Evolutionary conservation across 192 early-diverging fungal species (phyloP).

Genomic region (Umbelopsis sp.): DNA sequence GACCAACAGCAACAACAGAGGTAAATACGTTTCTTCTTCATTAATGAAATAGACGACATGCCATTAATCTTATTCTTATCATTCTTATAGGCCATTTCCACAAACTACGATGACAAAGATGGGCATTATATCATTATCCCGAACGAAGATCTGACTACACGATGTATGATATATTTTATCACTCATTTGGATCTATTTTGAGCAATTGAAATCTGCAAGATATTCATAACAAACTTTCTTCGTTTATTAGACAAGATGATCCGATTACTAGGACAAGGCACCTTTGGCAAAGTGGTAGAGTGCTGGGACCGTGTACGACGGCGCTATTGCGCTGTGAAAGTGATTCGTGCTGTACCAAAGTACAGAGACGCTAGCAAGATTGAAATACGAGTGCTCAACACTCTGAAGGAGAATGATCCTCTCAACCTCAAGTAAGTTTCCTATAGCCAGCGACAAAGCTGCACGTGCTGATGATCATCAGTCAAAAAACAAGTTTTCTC

Average conservation of each 20-base stretch:
- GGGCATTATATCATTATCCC: constrained; percentile 87
- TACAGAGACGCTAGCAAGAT: constrained; percentile 91
- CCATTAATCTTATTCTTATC: not conserved
- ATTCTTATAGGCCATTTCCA: not conserved
- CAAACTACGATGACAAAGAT: constrained; percentile 82
- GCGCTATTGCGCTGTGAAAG: constrained; percentile 82
- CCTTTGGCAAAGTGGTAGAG: constrained; percentile 97
- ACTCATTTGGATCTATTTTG: not conserved
- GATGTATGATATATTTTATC: constrained; percentile 58
- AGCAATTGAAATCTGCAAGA: not conserved
- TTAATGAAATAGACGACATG: no score
- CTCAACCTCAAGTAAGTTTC: constrained; percentile 68
- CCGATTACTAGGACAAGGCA: constrained; percentile 90
- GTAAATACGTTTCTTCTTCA: not conserved
- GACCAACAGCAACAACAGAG: not conserved
- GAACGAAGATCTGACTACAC: constrained; percentile 69
- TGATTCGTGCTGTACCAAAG: constrained; percentile 91
- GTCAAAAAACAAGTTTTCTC: not conserved
- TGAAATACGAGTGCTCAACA: constrained; percentile 86
- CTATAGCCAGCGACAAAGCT: not conserved
- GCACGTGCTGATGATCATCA: constrained; percentile 4
- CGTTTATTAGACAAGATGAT: constrained; percentile 73
- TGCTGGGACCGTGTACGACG: constrained; percentile 69
- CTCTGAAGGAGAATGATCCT: constrained; percentile 81
- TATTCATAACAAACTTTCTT: not conserved